These are phyloP conservation scores for Yamagishiella unicocca DNA, from an alignment of 139 green algal genomes.

Conservation along the genomic window DNA sequence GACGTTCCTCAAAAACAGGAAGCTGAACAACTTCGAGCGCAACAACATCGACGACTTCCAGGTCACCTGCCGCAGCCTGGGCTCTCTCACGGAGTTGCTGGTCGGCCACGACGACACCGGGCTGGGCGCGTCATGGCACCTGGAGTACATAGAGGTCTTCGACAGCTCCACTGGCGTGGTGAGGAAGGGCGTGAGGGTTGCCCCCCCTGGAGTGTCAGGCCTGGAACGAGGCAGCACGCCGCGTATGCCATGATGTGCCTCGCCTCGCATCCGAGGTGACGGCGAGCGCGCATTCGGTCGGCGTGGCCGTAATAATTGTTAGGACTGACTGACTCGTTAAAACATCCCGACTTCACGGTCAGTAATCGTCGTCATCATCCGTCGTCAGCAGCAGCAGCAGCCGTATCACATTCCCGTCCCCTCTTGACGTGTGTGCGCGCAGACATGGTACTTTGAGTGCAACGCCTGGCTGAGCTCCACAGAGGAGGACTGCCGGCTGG, in stretches of 20 bases:
- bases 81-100: conserved; percentile 52
- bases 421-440: not conserved
- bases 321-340: not conserved
- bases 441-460: conserved; percentile 67
- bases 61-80: conserved; percentile 31
- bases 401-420: no score
- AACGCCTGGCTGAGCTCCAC: conserved; percentile 53
- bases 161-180: conserved; percentile 56
- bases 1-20: conserved; percentile 42
- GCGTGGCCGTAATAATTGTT: no score
- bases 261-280: no score
- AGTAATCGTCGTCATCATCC: no score
- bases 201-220: no score
- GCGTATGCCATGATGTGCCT: no score
- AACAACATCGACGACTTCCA: conserved; percentile 36
- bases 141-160: conserved; percentile 54
- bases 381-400: no score
- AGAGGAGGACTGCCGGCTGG: conserved; percentile 50
- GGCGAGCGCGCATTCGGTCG: no score
- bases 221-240: no score
- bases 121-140: conserved; percentile 59
- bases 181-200: conserved; percentile 1
- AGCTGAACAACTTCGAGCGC: conserved; percentile 60
- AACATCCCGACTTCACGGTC: not conserved
- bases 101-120: conserved; percentile 66